Base-by-base conservation (phyloP, 1,284 basidiomycete species). In the Moniliella sp. region DNA sequence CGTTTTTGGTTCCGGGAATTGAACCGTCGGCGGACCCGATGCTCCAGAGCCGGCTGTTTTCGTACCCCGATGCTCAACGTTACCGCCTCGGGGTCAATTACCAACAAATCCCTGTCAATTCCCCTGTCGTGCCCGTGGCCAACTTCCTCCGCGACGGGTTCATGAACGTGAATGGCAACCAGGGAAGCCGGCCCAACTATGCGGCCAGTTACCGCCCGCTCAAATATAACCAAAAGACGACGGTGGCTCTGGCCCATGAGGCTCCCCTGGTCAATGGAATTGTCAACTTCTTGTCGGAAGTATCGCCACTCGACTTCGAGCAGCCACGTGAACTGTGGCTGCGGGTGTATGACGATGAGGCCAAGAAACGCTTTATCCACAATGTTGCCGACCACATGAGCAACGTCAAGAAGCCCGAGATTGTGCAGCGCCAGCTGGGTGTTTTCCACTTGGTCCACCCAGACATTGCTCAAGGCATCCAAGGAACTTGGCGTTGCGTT, bases 51-150 rank as follows among this genome's bases (percentile, higher is more conserved):
- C 40, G 53, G 9, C 36, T 57, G 1, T 55, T 55, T 37, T 46
- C 45, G n/a, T 57, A 57, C 40, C 79, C 82, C 3, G 84, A 91
- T 61, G 80, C 84, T 4, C 83, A 88, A 10, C 28, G 43, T 4
- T 33, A 41, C 27, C 33, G 35, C 83, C 91, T 57, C 28, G 53
- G 53, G 5, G 42, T 41, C 25, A 55, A 57, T 37, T 53, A 55
- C 35, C 46, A 43, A 30, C 48, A 50, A 31, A 29, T 46, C 1
- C 47, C 48, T 18, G 42, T 50, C 26, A 52, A 52, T 26, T 7
- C n/a, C 7, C 21, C 21, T 23, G 7, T n/a, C n/a, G 32, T 28
- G 37, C 72, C 67, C 10, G 66, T 91, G 28, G 88, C 74, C 70
- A 50, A 43, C 39, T 47, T 50, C 34, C 45, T 48, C 21, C 40